Conservation (phyloP, 176 grass and related monocot genomes). For the Ampelocalamus luodianensis region DNA sequence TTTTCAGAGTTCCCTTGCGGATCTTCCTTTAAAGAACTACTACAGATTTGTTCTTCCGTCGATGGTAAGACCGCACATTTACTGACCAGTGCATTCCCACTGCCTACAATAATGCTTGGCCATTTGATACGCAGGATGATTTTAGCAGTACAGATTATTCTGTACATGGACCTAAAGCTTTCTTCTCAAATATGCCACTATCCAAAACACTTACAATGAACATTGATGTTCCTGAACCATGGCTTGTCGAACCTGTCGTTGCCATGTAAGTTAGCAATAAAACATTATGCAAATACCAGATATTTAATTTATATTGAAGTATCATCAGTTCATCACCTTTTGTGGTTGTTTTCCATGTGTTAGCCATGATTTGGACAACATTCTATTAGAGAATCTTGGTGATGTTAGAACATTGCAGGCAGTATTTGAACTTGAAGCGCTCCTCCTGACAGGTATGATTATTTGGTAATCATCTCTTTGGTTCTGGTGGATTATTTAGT, state of each 20-base stretch:
- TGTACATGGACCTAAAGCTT: conserved; percentile 90
- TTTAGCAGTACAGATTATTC: conserved; percentile 83
- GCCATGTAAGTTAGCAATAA: conserved; percentile 76
- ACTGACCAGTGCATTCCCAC: neutral
- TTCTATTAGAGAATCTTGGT: conserved; percentile 89
- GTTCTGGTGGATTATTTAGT: conserved; percentile 27
- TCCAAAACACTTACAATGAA: conserved; percentile 99
- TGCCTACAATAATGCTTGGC: conserved; percentile 38
- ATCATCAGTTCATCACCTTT: conserved; percentile 40
- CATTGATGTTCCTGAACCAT: conserved; percentile 96
- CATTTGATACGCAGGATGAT: conserved; percentile 72
- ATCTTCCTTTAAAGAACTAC: conserved; percentile 96
- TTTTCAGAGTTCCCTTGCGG: conserved; percentile 97
- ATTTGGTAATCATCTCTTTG: conserved; percentile 44
- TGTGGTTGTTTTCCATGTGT: conserved; percentile 47
- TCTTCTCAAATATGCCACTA: conserved; percentile 98
- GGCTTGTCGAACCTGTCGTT: conserved; percentile 97
- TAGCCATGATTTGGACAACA: conserved; percentile 98
- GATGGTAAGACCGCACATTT: conserved; percentile 55
- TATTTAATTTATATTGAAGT: conserved; percentile 32
- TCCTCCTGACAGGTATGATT: conserved; percentile 81
- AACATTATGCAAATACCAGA: conserved; percentile 36
- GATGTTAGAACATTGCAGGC: conserved; percentile 87
- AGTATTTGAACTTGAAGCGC: conserved; percentile 98
- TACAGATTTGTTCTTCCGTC: conserved; percentile 97